These are phyloP conservation scores for Erysimum cheiri DNA, from an alignment of 441 rosid genomes.

Conservation along the genomic window DNA sequence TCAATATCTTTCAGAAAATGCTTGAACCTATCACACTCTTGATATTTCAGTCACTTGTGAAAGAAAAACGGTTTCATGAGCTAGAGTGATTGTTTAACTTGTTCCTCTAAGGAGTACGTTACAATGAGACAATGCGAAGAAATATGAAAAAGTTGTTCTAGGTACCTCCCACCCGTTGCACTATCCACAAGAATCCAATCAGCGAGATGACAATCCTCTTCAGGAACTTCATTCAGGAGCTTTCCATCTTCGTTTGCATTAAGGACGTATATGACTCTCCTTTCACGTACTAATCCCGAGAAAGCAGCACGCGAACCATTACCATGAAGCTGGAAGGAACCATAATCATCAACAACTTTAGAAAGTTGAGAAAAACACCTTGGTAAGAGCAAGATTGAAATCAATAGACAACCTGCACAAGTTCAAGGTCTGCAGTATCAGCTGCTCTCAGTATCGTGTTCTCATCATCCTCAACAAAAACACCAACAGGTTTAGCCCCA, in stretches of 20 bases:
- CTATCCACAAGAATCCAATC: slow-evolving; percentile 93
- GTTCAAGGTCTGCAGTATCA: slow-evolving; percentile 69
- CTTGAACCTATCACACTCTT: slow-evolving; percentile 11
- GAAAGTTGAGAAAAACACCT: slow-evolving; percentile 2
- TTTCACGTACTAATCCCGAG: slow-evolving; percentile 51
- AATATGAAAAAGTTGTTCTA: not conserved
- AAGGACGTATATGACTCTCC: slow-evolving; percentile 71
- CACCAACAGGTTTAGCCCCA: slow-evolving; percentile 88
- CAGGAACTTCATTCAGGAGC: slow-evolving; percentile 69
- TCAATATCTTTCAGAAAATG: slow-evolving; percentile 2
- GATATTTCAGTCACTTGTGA: not conserved
- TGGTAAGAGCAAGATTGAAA: slow-evolving; percentile 7
- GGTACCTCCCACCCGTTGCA: slow-evolving; percentile 84
- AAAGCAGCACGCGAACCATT: slow-evolving; percentile 67
- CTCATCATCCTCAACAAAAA: slow-evolving; percentile 84
- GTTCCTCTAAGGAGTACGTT: slow-evolving; percentile 4
- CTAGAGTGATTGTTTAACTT: not conserved
- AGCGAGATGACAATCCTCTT: slow-evolving; percentile 62
- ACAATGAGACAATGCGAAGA: not conserved
- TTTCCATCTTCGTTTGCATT: slow-evolving; percentile 69
- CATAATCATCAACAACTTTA: slow-evolving; percentile 20
- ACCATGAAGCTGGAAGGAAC: slow-evolving; percentile 75
- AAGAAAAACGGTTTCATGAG: not conserved
- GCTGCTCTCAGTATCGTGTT: slow-evolving; percentile 69
- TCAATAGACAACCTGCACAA: slow-evolving; percentile 65